A percentile compares a stretch with the other conserved stretches of the same genome.
Evolutionary conservation across 1,139 yeast genomes (phyloP).

Genomic region (Lipomyces yarrowii): DNA sequence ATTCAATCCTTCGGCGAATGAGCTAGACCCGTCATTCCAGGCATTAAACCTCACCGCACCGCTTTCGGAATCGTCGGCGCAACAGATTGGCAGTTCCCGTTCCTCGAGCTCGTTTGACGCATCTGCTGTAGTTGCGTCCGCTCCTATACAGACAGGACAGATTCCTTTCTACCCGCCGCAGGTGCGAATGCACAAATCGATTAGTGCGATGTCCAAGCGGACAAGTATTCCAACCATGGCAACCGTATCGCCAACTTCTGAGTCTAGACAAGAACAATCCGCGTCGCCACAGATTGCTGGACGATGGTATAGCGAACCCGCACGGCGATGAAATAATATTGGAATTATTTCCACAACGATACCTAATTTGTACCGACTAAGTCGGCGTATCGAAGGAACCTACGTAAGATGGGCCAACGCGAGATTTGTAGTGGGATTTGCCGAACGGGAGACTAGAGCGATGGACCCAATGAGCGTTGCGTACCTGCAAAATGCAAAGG

Average conservation of each 20-base stretch:
- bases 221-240: not conserved
- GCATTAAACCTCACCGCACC: not conserved
- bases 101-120: not conserved
- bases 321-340: not conserved
- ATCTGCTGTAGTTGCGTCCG: not conserved
- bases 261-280: not conserved
- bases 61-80: not conserved
- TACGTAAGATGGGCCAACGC: not conserved
- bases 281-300: not conserved
- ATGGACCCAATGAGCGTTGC: not conserved
- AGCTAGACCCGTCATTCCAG: not conserved
- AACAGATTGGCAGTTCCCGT: not conserved
- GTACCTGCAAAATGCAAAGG: not conserved
- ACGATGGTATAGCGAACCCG: not conserved
- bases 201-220: not conserved
- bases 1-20: not conserved
- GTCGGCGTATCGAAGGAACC: not conserved
- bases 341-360: not conserved
- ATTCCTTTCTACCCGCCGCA: conserved; percentile 12
- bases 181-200: conserved; percentile 5
- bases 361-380: not conserved
- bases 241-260: not conserved
- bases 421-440: not conserved
- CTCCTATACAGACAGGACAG: not conserved
- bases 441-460: not conserved